These are phyloP conservation scores for Pleurotus cornucopiae DNA, from an alignment of 768 basidiomycete genomes.

Conservation along the genomic window DNA sequence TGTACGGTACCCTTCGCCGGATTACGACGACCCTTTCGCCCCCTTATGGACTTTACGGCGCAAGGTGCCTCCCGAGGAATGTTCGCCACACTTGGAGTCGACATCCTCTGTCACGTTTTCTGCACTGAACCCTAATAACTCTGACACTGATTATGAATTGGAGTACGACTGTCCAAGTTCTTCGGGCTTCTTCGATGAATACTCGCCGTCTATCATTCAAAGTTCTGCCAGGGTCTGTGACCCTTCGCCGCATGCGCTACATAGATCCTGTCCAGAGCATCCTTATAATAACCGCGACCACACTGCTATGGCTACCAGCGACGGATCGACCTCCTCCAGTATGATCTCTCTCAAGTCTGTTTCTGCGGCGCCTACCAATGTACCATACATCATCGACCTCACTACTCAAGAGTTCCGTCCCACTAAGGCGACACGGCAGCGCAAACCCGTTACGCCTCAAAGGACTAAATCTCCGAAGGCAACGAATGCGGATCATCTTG, in stretches of 20 bases:
- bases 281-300: not conserved
- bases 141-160: not conserved
- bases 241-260: not conserved
- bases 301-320: not conserved
- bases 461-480: not conserved
- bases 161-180: not conserved
- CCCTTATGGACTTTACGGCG: conserved; percentile 38
- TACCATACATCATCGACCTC: conserved; percentile 6
- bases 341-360: conserved; percentile 2
- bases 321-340: not conserved
- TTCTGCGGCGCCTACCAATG: not conserved
- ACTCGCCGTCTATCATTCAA: not conserved
- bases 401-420: not conserved
- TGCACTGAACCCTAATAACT: not conserved
- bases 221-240: not conserved
- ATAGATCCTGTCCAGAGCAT: not conserved
- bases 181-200: not conserved
- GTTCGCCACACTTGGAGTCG: not conserved
- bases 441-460: not conserved
- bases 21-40: conserved; percentile 44
- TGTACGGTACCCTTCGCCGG: conserved; percentile 35
- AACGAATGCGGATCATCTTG: no score
- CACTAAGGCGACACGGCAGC: not conserved
- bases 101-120: not conserved
- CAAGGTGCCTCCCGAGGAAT: conserved; percentile 19